Base-by-base conservation (phyloP, 345 rosid genomes). In the Euphorbia tirucalli region DNA sequence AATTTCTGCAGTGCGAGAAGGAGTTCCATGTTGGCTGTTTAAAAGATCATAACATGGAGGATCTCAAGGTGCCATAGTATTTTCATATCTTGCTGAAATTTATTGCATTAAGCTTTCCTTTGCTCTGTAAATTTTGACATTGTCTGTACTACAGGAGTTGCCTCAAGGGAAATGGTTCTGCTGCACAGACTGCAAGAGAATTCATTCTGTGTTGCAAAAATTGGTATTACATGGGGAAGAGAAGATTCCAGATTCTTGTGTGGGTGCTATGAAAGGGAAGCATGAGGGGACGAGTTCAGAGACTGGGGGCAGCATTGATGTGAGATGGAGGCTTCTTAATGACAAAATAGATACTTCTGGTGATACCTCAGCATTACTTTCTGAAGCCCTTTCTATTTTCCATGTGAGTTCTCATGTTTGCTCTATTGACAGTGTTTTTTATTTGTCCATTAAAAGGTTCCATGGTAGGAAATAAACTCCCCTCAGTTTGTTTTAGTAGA, bases 21-120 rank as follows among this genome's bases (percentile, higher is more conserved):
- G 98, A 94, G 79, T 92, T 80, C 75, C 98, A 94, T 68, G 93
- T 94, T 69, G 94, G 97, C 81, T 94, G 98, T 81, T 78, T 94
- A 80, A 90, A 83, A 82, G 97, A 90, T 46, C 87, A 86, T 76
- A 74, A 87, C 49, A 86, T 92, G 78, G 89, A 83, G 65, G 91
- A 90, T 81, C 90, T 94, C 64, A 78, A 90, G 98, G 98, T 92
- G 68, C 66, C 50, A 59, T 22, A 61, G 54, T 72, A 32, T 61
- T 14, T 41, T 43, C 35, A 50, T 72, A 14, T 7, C n/a, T 5
- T 68, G 31, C 46, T 15, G 25, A 31, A 41, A 1, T 55, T 43
- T 63, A 13, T 76, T 24, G 57, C 8, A 44, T 37, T n/a, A 8
- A 49, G 48, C 66, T 3, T 43, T 44, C 37, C 15, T 73, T 70